phyloP scores from a whole-genome alignment of 2,329 filamentous ascomycete genomes.

The Fusarium staphyleae region DNA sequence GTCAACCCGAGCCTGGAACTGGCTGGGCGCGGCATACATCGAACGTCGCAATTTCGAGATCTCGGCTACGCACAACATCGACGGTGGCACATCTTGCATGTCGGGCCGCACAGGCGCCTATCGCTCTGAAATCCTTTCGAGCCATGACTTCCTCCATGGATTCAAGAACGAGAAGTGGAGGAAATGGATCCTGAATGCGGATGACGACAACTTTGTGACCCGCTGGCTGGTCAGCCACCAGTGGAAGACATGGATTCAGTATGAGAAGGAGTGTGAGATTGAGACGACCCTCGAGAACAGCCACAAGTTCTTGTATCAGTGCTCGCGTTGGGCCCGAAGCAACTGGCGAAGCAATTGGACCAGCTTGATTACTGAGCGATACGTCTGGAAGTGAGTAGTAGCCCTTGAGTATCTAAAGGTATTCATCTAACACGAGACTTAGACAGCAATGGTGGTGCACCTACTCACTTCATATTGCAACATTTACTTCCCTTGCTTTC shows the following conservation, averaged over 20 bases:
- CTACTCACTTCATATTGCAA: conserved; percentile 91
- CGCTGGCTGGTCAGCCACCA: conserved; percentile 91
- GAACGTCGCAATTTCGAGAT: conserved; percentile 97
- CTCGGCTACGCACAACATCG: conserved; percentile 91
- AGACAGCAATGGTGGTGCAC: conserved; percentile 94
- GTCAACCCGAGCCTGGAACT: conserved; percentile 77
- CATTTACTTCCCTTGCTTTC: conserved; percentile 87
- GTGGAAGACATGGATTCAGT: conserved; percentile 96
- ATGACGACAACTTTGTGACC: conserved; percentile 98
- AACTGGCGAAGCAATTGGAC: conserved; percentile 98
- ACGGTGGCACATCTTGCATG: conserved; percentile 96
- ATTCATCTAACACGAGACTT: conserved; percentile 33
- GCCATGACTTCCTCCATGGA: conserved; percentile 82
- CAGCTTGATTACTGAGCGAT: conserved; percentile 81
- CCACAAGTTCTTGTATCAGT: conserved; percentile 89
- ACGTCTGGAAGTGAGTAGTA: conserved; percentile 82
- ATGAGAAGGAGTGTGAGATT: conserved; percentile 88
- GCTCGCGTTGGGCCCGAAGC: conserved; percentile 92
- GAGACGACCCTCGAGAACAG: conserved; percentile 93
- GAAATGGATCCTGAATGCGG: conserved; percentile 88
- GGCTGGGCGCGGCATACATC: conserved; percentile 89
- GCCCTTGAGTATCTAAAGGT: neutral
- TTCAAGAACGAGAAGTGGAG: conserved; percentile 94
- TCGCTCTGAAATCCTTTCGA: conserved; percentile 84
- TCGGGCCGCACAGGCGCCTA: conserved; percentile 94